A percentile compares a stretch with the other conserved stretches of the same genome.
phyloP scores from a whole-genome alignment of 108 stramenopile species.

The Fistulifera pelliculosa region DNA sequence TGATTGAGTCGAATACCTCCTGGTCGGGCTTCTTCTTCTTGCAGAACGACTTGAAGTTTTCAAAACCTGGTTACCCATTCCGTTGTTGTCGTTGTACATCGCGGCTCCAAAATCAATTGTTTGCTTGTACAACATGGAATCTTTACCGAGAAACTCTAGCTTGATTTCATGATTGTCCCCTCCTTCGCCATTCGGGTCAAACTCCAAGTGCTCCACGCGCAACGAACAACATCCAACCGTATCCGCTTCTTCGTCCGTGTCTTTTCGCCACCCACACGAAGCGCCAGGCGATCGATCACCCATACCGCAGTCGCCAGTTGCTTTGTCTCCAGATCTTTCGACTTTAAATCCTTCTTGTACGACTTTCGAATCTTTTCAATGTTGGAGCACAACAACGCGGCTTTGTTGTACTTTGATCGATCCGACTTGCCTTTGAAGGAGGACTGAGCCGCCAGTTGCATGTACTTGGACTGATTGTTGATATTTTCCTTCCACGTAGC shows the following conservation, averaged over 20 bases:
- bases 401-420: slow-evolving; percentile 96
- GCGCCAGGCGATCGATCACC: slow-evolving; percentile 98
- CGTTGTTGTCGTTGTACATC: slow-evolving; percentile 79
- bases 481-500: slow-evolving; percentile 98
- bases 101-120: slow-evolving; percentile 92
- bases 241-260: slow-evolving; percentile 99
- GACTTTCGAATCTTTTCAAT: slow-evolving; percentile 90
- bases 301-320: slow-evolving; percentile 99
- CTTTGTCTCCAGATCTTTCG: slow-evolving; percentile 62
- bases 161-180: slow-evolving; percentile 87
- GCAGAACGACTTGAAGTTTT: slow-evolving; percentile 87
- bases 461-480: slow-evolving; percentile 93
- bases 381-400: slow-evolving; percentile 90
- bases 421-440: slow-evolving; percentile 99
- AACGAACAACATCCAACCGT: slow-evolving; percentile 99
- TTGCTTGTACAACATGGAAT: slow-evolving; percentile 99
- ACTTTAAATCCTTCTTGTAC: slow-evolving; percentile 81
- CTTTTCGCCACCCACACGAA: slow-evolving; percentile 99
- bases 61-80: slow-evolving; percentile 85
- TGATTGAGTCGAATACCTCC: slow-evolving; percentile 94
- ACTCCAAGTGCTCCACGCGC: slow-evolving; percentile 96
- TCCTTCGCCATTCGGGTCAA: slow-evolving; percentile 80
- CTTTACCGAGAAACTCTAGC: slow-evolving; percentile 99
- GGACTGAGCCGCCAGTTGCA: slow-evolving; percentile 94
- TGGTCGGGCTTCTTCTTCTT: slow-evolving; percentile 81